phyloP scores from a whole-genome alignment of 352 stramenopile genomes.

The Globisporangium cylindrosporum region DNA sequence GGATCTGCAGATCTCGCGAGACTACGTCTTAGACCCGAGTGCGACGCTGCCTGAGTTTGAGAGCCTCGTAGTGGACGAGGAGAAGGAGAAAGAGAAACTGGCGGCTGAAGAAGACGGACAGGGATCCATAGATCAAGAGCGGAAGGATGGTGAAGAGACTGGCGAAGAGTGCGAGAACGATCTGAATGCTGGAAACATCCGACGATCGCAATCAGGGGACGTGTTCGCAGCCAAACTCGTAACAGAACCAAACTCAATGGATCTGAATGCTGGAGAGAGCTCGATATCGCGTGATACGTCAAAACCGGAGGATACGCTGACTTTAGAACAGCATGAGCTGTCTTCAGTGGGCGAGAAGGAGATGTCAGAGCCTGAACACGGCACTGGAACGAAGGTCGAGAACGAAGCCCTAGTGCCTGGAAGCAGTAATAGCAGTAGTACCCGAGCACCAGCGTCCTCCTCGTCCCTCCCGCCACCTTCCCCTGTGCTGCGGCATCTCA shows the following conservation, averaged over 20 bases:
- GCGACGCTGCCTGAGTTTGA: background rate
- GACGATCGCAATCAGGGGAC: slow-evolving; percentile 8
- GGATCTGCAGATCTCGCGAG: slow-evolving; percentile 28
- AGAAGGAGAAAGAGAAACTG: background rate
- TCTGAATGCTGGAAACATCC: background rate
- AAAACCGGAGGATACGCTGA: background rate
- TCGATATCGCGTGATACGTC: background rate
- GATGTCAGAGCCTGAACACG: background rate
- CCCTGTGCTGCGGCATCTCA: background rate
- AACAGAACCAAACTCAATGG: background rate
- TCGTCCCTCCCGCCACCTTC: slow-evolving; percentile 4
- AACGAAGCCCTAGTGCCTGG: background rate
- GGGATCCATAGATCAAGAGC: too few species aligned
- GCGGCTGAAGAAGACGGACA: background rate
- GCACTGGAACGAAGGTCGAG: background rate
- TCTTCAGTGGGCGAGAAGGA: background rate
- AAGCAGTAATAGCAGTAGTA: background rate
- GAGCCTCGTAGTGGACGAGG: background rate
- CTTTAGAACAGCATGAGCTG: background rate
- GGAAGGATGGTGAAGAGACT: background rate
- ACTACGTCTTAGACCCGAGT: slow-evolving; percentile 19
- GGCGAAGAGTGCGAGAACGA: background rate
- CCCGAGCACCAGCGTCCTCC: background rate
- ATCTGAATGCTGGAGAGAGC: background rate
- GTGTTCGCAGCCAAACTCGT: background rate